Percentiles rank a stretch among this genome's conserved stretches.
These are phyloP conservation scores for Septoria petroselini DNA, from an alignment of 2,329 filamentous ascomycete species.

Conservation along the genomic window DNA sequence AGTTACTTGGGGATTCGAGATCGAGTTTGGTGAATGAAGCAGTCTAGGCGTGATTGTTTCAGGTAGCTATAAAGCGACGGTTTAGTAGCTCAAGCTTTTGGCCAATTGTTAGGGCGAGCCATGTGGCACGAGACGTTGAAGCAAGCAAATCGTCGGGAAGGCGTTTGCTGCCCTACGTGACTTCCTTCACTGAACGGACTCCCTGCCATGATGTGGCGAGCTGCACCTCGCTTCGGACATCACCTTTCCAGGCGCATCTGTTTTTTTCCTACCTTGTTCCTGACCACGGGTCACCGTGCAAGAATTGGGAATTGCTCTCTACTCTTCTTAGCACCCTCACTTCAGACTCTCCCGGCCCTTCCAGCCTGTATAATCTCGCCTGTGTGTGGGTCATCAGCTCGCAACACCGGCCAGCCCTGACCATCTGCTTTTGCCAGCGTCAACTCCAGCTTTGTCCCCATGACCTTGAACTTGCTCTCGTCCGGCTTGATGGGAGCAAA, in stretches of 20 bases:
- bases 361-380: conserved; percentile 89
- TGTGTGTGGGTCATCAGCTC: conserved; percentile 69
- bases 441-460: conserved; percentile 87
- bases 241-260: background rate
- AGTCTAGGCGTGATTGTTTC: background rate
- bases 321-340: background rate
- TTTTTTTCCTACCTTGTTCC: background rate
- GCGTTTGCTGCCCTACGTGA: background rate
- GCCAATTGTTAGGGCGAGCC: background rate
- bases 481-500: conserved; percentile 73
- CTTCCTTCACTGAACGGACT: background rate
- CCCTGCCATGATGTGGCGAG: background rate
- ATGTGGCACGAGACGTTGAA: background rate
- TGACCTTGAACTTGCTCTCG: conserved; percentile 72
- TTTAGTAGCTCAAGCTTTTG: background rate
- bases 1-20: background rate
- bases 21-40: background rate
- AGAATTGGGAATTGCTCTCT: background rate
- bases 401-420: conserved; percentile 78
- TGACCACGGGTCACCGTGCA: background rate
- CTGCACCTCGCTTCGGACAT: background rate
- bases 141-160: background rate
- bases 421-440: conserved; percentile 70
- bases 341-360: conserved; percentile 60
- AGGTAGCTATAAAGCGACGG: background rate